Evolutionary conservation across 805 yeast species (phyloP), one percentile per base, ranked within the genome.

Genomic region (Saitoella complicata): DNA sequence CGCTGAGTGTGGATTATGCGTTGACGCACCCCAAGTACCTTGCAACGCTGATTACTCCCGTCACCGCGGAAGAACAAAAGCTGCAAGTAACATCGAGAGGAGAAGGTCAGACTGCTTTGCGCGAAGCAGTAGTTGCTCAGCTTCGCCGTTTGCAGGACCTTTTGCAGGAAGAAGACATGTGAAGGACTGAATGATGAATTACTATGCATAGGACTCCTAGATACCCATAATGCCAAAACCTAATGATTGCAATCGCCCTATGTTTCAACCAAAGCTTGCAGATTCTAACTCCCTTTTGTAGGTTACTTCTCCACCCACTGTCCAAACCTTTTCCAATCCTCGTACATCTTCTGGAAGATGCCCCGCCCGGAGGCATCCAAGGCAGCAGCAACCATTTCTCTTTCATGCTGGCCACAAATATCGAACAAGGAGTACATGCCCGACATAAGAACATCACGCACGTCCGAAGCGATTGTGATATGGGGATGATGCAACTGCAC

Each of bases 1-100:
- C 39, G 37, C n/a, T 11, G 31, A 37, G 42, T 7, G 62, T 86
- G 46, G 79, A 73, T 45, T 82, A 84, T 51, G 67, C 87, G 37
- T 67, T 84, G 49, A 78, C 87, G 31, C 96, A 87, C 61, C 95
- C 94, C 9, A 85, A 84, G 59, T 86, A 77, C 52, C 64, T 87
- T 49, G 70, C 81, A 5, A 72, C 87, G 5, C 66, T 91, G 51
- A 69, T 82, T 3, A 67, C 71, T 2, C 73, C 87, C 2, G 70
- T 78, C 2, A 72, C 78, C 8, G 41, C 66, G 1, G 88, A 80
- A 40, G 91, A 82, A 51, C 80, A 75, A 53, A 21, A 21, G 4
- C 21, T 21, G 21, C 21, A 21, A 21, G 21, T 4, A 21, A 21
- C 21, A 21, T 21, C 21, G 21, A 21, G 21, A 21, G 21, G 21